Evolutionary conservation across 2,329 filamentous ascomycete species (phyloP), one percentile per base, ranked within the genome.

Genomic region (Cladophialophora bantiana): DNA sequence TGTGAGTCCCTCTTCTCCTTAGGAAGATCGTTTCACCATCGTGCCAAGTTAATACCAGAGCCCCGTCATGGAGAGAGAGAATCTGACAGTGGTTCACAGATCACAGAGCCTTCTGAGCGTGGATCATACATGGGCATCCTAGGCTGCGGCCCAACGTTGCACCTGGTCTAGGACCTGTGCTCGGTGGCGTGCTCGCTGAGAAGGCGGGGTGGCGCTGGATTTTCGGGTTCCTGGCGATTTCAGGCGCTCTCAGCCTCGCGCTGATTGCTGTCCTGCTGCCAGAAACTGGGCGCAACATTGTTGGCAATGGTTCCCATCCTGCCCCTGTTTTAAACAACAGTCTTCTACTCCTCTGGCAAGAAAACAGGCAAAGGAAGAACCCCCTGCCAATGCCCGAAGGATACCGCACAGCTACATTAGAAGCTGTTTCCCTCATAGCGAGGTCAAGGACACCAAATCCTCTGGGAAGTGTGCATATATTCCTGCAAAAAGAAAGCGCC

Each of bases 51-150:
- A 50, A 35, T 20, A 40, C 57, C 13, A 32, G 9, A 9, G 20
- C 45, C 26, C 45, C 3, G 9, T 26, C 18, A 50, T 10, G 18
- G 26, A 2, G 7, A 50, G 26, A 20, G 18, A 7, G 45, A 26
- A 50, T 50, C 45, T 50, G 3, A 50, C 45, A 26, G 20, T 26
- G 45, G 12, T 10, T 9, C 18, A 12, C 45, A 50, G 45, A 50
- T 50, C 7, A 50, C 31, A 77, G 78, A 0, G 80, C 70, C 75
- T 2, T 76, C 74, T n/a, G 78, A 83, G 18, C 73, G 80, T 0
- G 81, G 80, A 2, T 76, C 75, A 0, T 82, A 76, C 62, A 79
- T 82, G 75, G 90, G 86, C 60, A 71, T 78, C 26, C 78, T 80
- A 35, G 75, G 78, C 48, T 77, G 76, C 6, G 78, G 78, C 0